A percentile compares a stretch with the other conserved stretches of the same genome.
These are phyloP conservation scores for Diplotaxis tenuifolia DNA, from an alignment of 345 rosid species.

Conservation along the genomic window DNA sequence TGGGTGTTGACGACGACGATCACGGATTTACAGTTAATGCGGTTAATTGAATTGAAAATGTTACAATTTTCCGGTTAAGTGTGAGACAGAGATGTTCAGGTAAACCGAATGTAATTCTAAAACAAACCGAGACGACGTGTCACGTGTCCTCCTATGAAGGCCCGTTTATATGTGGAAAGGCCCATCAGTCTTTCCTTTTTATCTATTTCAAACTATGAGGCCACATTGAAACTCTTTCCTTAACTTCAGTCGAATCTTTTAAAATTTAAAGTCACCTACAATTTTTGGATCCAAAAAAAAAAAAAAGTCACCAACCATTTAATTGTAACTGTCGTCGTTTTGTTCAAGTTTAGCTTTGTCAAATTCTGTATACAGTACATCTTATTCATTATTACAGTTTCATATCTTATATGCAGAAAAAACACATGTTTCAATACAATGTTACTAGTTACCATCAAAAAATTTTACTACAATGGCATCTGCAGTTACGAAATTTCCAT, in stretches of 20 bases:
- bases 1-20: slow-evolving; percentile 4
- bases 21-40: not conserved
- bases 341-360: not conserved
- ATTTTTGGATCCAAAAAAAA: too few species aligned
- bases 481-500: not conserved
- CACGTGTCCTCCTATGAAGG: not conserved
- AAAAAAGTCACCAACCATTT: not conserved
- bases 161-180: not conserved
- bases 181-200: not conserved
- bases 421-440: not conserved
- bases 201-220: not conserved
- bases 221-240: not conserved
- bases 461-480: not conserved
- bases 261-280: too few species aligned
- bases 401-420: too few species aligned
- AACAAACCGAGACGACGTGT: not conserved
- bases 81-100: not conserved
- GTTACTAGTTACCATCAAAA: not conserved
- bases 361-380: not conserved
- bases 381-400: not conserved
- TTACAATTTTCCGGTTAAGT: slow-evolving; percentile 9
- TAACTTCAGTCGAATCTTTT: not conserved
- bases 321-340: not conserved
- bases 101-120: not conserved
- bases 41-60: slow-evolving; percentile 11